These are phyloP conservation scores for Plantago coronopus DNA, from an alignment of 305 asterid species.

Conservation along the genomic window DNA sequence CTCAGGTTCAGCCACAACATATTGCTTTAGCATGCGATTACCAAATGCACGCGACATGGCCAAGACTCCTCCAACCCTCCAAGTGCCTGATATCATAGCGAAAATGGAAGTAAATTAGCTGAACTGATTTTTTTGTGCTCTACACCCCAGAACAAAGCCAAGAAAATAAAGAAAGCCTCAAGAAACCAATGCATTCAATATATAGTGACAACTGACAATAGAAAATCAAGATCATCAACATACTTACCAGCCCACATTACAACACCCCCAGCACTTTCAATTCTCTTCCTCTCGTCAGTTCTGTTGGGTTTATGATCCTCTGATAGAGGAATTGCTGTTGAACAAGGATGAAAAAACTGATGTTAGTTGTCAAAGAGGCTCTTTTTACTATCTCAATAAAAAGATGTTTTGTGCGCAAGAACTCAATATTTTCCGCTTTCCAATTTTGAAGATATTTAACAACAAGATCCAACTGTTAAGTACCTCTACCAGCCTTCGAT, in stretches of 20 bases:
- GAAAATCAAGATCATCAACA: slow-evolving; percentile 1
- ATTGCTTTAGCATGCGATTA: slow-evolving; percentile 95
- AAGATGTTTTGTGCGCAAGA: no score
- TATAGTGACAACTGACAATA: no score
- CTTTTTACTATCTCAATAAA: no score
- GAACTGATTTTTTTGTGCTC: slow-evolving; percentile 4
- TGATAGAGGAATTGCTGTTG: slow-evolving; percentile 87
- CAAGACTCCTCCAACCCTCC: slow-evolving; percentile 99
- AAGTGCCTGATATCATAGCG: slow-evolving; percentile 63
- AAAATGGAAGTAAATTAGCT: slow-evolving; percentile 5
- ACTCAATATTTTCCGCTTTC: neutral
- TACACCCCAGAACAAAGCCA: slow-evolving; percentile 5
- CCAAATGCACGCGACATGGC: slow-evolving; percentile 99
- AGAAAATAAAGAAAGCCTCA: no score
- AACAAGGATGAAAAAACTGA: slow-evolving; percentile 22
- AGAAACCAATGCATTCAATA: no score
- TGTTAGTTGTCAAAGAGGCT: neutral
- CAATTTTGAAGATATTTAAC: slow-evolving; percentile 5
- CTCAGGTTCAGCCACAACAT: slow-evolving; percentile 98
- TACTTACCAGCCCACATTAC: slow-evolving; percentile 98
- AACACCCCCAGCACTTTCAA: slow-evolving; percentile 97
- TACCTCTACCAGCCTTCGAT: slow-evolving; percentile 94
- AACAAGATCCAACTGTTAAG: slow-evolving; percentile 1
- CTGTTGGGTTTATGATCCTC: slow-evolving; percentile 98
- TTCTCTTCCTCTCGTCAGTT: slow-evolving; percentile 94